A percentile compares a stretch with the other conserved stretches of the same genome.
These are phyloP conservation scores for Amoeboaphelidium protococcarum DNA, from an alignment of 371 early-diverging fungal genomes.

Conservation along the genomic window DNA sequence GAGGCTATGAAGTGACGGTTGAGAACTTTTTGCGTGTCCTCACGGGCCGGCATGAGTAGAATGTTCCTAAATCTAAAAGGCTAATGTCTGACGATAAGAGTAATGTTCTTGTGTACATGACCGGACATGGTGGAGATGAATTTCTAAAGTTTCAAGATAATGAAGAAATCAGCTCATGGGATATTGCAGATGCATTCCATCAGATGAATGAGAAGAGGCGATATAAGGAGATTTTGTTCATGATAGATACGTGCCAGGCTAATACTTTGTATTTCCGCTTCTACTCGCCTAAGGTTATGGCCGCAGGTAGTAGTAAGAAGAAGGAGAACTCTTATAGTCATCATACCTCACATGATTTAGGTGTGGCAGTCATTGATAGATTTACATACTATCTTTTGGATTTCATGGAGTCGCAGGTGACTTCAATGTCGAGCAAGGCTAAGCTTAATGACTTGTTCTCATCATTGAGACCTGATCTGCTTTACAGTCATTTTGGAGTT, in stretches of 20 bases:
- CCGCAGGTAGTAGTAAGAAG: conserved; percentile 54
- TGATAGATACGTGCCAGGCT: conserved; percentile 93
- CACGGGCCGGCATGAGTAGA: conserved; percentile 24
- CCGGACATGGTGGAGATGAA: conserved; percentile 92
- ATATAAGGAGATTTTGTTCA: conserved; percentile 81
- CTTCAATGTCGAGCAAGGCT: not conserved
- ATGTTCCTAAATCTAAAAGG: conserved; percentile 47
- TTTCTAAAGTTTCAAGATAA: conserved; percentile 91
- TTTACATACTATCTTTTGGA: conserved; percentile 79
- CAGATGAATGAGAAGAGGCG: conserved; percentile 85
- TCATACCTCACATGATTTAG: conserved; percentile 64
- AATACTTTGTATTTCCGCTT: conserved; percentile 75
- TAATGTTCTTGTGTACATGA: conserved; percentile 83
- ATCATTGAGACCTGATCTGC: not conserved
- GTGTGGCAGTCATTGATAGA: conserved; percentile 85
- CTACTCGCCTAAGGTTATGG: conserved; percentile 66
- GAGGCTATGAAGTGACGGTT: conserved; percentile 92
- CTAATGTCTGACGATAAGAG: conserved; percentile 74
- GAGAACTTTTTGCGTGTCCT: conserved; percentile 84
- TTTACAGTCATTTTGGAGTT: conserved; percentile 14
- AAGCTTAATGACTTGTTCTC: not conserved
- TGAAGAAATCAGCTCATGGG: conserved; percentile 75
- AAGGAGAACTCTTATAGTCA: conserved; percentile 84
- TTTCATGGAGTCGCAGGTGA: conserved; percentile 52
- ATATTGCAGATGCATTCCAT: conserved; percentile 81